phyloP scores from a whole-genome alignment of 1,284 basidiomycete genomes.

The Vanrija sp. region DNA sequence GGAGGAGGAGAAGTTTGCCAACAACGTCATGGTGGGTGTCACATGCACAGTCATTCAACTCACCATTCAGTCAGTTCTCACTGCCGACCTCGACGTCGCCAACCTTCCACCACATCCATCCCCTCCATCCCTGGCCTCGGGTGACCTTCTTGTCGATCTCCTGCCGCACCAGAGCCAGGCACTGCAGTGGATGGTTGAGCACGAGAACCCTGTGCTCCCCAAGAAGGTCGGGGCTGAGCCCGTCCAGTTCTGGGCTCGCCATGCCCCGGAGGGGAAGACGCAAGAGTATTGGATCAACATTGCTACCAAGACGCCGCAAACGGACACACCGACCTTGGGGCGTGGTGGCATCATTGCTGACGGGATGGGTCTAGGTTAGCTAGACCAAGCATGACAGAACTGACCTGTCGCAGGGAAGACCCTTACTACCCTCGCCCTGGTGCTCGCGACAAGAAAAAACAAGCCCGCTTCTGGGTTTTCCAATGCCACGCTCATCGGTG shows the following conservation, averaged over 20 bases:
- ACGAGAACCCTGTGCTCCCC: conserved; percentile 69
- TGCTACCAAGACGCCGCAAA: conserved; percentile 73
- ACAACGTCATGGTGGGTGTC: conserved; percentile 61
- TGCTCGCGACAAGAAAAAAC: conserved; percentile 69
- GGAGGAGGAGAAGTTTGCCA: conserved; percentile 57
- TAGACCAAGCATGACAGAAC: not conserved
- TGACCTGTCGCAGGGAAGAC: conserved; percentile 62
- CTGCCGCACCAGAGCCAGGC: conserved; percentile 63
- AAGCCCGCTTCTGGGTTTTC: conserved; percentile 55
- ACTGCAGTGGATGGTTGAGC: conserved; percentile 65
- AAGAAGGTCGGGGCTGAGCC: conserved; percentile 63
- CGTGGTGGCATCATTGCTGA: conserved; percentile 81
- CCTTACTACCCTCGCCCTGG: conserved; percentile 70
- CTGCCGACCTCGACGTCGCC: conserved; percentile 36
- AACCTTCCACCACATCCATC: conserved; percentile 48
- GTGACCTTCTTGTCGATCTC: conserved; percentile 65
- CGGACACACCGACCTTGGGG: conserved; percentile 62
- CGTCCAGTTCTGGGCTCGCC: conserved; percentile 80
- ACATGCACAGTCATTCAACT: too few species aligned
- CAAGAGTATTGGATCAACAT: conserved; percentile 58
- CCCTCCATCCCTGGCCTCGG: conserved; percentile 64
- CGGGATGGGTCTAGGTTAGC: conserved; percentile 68
- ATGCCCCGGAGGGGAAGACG: conserved; percentile 49
- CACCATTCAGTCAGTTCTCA: conserved; percentile 33
- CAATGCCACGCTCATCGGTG: conserved; percentile 70